These are phyloP conservation scores for Solidago caesia DNA, from an alignment of 129 eudicot species.

Conservation along the genomic window DNA sequence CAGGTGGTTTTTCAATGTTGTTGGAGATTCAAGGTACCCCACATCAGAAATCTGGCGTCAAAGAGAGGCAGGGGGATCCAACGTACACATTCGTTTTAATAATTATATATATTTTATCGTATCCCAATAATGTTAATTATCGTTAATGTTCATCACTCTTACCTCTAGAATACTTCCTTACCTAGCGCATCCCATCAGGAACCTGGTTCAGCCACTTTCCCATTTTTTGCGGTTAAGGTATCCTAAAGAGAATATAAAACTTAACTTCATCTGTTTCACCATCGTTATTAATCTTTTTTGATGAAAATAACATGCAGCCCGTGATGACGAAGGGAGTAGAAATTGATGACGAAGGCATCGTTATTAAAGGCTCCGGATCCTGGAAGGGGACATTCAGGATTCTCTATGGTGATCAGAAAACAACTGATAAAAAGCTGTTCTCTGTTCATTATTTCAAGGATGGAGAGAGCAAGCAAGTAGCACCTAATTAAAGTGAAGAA, in stretches of 20 bases:
- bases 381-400: constrained; percentile 99
- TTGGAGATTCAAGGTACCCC: constrained; percentile 95
- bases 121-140: constrained; percentile 11
- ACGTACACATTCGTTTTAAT: constrained; percentile 45
- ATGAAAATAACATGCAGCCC: constrained; percentile 48
- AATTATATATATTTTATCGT: not conserved
- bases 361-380: constrained; percentile 71
- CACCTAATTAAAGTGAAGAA: too few species aligned
- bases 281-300: not conserved
- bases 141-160: constrained; percentile 7
- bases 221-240: constrained; percentile 98
- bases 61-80: constrained; percentile 97
- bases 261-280: not conserved
- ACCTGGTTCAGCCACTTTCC: constrained; percentile 97
- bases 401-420: constrained; percentile 71
- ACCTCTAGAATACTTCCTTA: constrained; percentile 81
- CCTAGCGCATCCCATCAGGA: constrained; percentile 98
- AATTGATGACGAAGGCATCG: constrained; percentile 95
- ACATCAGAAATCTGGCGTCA: constrained; percentile 99
- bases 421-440: too few species aligned
- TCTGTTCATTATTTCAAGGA: too few species aligned
- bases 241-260: constrained; percentile 13
- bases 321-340: constrained; percentile 94
- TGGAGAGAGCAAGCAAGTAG: too few species aligned
- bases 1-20: constrained; percentile 95